phyloP scores from a whole-genome alignment of 1,139 yeast species.

The Candida tropicalis region DNA sequence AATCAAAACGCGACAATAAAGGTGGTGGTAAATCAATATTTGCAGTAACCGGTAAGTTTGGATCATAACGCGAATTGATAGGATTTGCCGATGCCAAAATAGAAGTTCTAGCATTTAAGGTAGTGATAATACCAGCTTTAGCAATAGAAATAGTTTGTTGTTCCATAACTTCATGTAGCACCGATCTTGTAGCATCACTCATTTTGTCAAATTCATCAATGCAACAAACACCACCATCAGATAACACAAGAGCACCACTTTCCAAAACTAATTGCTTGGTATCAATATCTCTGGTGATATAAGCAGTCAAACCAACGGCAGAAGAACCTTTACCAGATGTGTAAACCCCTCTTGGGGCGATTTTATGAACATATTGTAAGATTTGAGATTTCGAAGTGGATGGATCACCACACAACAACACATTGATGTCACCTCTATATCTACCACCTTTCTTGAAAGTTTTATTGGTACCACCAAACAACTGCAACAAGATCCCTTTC shows the following conservation, averaged over 20 bases:
- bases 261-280: constrained; percentile 92
- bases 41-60: constrained; percentile 88
- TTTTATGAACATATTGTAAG: constrained; percentile 91
- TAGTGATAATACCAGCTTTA: constrained; percentile 96
- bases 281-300: constrained; percentile 91
- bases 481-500: constrained; percentile 87
- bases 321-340: constrained; percentile 99
- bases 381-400: constrained; percentile 96
- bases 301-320: constrained; percentile 98
- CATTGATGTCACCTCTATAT: constrained; percentile 93
- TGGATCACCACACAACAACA: constrained; percentile 95
- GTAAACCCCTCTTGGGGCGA: constrained; percentile 96
- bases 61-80: constrained; percentile 93
- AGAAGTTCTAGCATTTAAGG: constrained; percentile 94
- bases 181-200: constrained; percentile 94
- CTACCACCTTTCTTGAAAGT: constrained; percentile 88
- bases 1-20: constrained; percentile 87
- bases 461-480: constrained; percentile 95
- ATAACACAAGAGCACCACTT: constrained; percentile 92
- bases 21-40: constrained; percentile 98
- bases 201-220: constrained; percentile 98
- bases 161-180: constrained; percentile 98
- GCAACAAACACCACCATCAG: constrained; percentile 99
- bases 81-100: constrained; percentile 97
- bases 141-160: constrained; percentile 98